Base-by-base conservation (phyloP, 23 red algal species). In the Gracilariopsis chorda region DNA sequence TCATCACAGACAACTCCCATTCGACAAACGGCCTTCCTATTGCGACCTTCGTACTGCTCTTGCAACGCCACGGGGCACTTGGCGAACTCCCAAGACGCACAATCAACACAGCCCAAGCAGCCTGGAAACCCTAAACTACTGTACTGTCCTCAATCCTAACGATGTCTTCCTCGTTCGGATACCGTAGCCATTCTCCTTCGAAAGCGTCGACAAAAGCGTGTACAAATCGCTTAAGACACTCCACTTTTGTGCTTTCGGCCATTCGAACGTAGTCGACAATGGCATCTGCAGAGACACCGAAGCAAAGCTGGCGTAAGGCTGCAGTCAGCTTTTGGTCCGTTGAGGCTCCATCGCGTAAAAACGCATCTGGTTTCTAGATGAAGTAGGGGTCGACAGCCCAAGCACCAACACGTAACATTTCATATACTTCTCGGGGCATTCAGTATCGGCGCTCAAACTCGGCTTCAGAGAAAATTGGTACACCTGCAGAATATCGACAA, bases 1-100 rank as follows among this genome's bases (percentile, higher is more conserved):
- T 86, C 81, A 62, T 86, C 81, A 42, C 63, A 86, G 14, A 86
- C 16, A 32, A 17, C 81, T 37, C 70, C 59, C 55, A 86, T 86
- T 1, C 55, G 7, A 86, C 29, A 28, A 29, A 10, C 12, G 13
- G 9, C 12, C 81, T 20, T 11, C 32, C 0, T 35, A 7, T 86
- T 40, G 9, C 46, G 29, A 9, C 81, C 81, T 1, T 67, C 39
- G 60, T 32, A 74, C 37, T 42, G 23, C 19, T 58, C 81, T 32
- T 86, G 81, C 81, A 23, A 70, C 16, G 29, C 64, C 4, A 44
- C 19, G 32, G 32, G 55, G 57, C 81, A 86, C 23, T 45, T 44
- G 6, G 6, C 0, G 34, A 55, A 71, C 13, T 72, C 9, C 81
- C 81, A 86, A 21, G 29, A 43, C 23, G 63, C 23, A 42, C 81